Evolutionary conservation across 2,329 filamentous ascomycete species (phyloP).

Genomic region (Rhinocladiella mackenziei): DNA sequence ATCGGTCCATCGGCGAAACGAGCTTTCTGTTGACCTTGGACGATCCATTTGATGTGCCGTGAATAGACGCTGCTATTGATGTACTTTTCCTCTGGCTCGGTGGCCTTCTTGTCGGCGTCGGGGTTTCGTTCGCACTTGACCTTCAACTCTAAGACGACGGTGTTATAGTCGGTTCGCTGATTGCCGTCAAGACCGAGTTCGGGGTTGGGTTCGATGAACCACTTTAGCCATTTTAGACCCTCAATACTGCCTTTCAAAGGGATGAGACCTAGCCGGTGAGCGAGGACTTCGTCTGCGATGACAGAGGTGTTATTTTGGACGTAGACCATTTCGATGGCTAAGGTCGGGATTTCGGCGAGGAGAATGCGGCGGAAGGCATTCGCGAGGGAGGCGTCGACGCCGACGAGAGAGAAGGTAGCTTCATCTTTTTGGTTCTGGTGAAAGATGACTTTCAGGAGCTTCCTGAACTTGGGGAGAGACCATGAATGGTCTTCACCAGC

Average conservation of each 20-base stretch:
- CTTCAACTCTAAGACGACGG: slow-evolving; percentile 71
- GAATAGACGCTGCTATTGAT: slow-evolving; percentile 80
- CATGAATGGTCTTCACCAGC: slow-evolving; percentile 82
- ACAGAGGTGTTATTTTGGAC: slow-evolving; percentile 96
- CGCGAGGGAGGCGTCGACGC: slow-evolving; percentile 85
- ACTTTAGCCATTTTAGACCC: slow-evolving; percentile 76
- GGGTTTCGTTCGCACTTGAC: slow-evolving; percentile 76
- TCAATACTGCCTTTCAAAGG: slow-evolving; percentile 76
- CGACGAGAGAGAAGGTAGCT: slow-evolving; percentile 83
- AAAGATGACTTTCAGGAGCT: slow-evolving; percentile 69
- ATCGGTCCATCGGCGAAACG: slow-evolving; percentile 63
- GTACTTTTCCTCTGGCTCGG: slow-evolving; percentile 79
- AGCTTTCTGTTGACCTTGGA: slow-evolving; percentile 64
- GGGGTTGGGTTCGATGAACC: slow-evolving; percentile 69
- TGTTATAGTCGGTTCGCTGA: slow-evolving; percentile 72
- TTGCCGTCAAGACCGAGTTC: slow-evolving; percentile 43
- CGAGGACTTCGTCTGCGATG: slow-evolving; percentile 94
- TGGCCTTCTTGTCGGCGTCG: slow-evolving; percentile 66
- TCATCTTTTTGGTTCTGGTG: slow-evolving; percentile 76
- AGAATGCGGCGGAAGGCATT: slow-evolving; percentile 97
- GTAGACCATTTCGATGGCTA: slow-evolving; percentile 91
- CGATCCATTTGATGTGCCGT: slow-evolving; percentile 69
- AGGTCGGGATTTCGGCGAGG: slow-evolving; percentile 86
- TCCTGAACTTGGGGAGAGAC: slow-evolving; percentile 67
- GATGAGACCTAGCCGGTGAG: slow-evolving; percentile 83